Base-by-base conservation (phyloP, 768 basidiomycete species). In the Lentinula sp. region DNA sequence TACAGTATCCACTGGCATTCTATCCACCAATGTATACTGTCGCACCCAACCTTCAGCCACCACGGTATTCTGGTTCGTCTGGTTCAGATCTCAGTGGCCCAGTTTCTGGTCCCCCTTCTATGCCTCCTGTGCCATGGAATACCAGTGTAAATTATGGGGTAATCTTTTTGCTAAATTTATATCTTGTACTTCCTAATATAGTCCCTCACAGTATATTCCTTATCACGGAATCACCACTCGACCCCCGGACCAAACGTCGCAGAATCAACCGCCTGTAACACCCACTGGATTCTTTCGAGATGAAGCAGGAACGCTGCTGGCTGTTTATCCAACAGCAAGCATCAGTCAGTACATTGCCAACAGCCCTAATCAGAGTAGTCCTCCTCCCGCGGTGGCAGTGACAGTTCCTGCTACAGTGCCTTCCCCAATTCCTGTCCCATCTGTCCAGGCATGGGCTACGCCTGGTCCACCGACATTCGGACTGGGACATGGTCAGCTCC, bases 231-330 rank as follows among this genome's bases (percentile, higher is more conserved):
- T 75, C 61, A 69, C 75, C 23, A 54, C 73, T 8, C 72, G 75
- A 48, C 68, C 65, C 35, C 62, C 69, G 10, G 76, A 75, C 40
- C 70, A 70, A 52, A 59, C 71, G 21, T 67, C 68, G 58, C 52
- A 71, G 23, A 42, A 50, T 4, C 83, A 84, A 65, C 79, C 86
- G 4, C 87, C 88, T 16, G 72, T 88, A 10, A 74, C 80, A 48
- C 84, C 88, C 1, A 82, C 84, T 0, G 86, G 87, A 1, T 91
- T 89, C 66, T 82, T 88, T 57, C 87, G 89, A 62, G 84, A 85
- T 59, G 86, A 88, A 59, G 85, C 87, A 55, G 87, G 89, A 4
- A 83, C 83, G n/a, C 76, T 90, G 32, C 81, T 89, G 45, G 81
- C 89, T 23, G 80, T 89, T 35, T 90, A 91, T 68, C 81, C 80